Conservation (phyloP, 2,329 filamentous ascomycete genomes). For the Sporothrix dimorphospora region DNA sequence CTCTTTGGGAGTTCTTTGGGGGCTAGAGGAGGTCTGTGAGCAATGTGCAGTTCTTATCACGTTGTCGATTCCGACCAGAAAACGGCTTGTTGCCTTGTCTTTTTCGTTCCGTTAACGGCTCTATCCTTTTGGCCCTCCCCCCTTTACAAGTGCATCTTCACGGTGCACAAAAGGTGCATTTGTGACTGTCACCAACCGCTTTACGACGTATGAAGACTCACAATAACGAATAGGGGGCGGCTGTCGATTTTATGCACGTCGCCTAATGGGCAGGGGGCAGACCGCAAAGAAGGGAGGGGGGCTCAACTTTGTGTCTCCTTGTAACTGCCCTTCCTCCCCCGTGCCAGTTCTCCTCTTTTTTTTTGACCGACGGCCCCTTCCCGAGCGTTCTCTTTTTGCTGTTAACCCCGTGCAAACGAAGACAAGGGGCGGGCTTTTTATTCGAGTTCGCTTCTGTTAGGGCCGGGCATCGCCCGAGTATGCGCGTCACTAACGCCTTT, state of each 20-base stretch:
- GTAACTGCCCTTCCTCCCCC: not conserved
- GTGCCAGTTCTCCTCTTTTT: too few species aligned
- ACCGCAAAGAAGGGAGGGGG: too few species aligned
- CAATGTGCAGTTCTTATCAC: not conserved
- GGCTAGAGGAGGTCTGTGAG: too few species aligned
- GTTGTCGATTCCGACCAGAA: not conserved
- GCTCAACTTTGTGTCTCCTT: not conserved
- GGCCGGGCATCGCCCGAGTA: not conserved
- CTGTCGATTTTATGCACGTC: not conserved
- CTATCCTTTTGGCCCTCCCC: too few species aligned
- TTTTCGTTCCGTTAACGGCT: too few species aligned
- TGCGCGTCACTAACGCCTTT: slow-evolving; percentile 13
- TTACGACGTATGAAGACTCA: too few species aligned
- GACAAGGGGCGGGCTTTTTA: not conserved
- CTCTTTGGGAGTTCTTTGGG: too few species aligned
- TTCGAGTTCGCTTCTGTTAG: not conserved
- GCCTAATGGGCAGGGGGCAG: not conserved
- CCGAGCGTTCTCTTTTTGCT: not conserved
- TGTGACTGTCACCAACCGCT: too few species aligned
- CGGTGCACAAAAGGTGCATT: too few species aligned
- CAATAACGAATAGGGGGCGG: not conserved
- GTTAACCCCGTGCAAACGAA: slow-evolving; percentile 12
- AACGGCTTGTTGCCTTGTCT: too few species aligned
- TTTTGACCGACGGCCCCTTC: too few species aligned
- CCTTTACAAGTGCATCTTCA: too few species aligned